A percentile compares a stretch with the other conserved stretches of the same genome.
Conservation (phyloP, 2,329 filamentous ascomycete genomes). For the Ophidiomyces ophidiicola region DNA sequence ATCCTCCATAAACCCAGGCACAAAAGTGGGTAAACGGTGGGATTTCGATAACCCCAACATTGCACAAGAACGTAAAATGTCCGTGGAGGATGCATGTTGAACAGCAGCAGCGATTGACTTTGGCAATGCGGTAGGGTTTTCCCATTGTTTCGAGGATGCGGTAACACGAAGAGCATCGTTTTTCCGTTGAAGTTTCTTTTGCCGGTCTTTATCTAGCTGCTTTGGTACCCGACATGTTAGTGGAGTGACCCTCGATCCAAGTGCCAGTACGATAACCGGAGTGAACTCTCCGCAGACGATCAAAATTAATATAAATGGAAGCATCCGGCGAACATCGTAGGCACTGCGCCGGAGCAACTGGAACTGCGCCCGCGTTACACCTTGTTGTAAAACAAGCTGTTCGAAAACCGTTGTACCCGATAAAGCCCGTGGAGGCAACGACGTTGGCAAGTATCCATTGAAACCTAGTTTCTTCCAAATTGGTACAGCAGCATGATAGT, state of each 20-base stretch:
- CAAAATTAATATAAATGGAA: conserved; percentile 63
- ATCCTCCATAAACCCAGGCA: conserved; percentile 25
- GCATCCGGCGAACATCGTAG: conserved; percentile 65
- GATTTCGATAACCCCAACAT: conserved; percentile 24
- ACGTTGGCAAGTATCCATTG: conserved; percentile 25
- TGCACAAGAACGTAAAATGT: conserved; percentile 26
- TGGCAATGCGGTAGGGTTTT: conserved; percentile 6
- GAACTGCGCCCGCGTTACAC: conserved; percentile 53
- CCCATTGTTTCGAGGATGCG: background rate
- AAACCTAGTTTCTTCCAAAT: conserved; percentile 24
- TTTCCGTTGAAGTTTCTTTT: conserved; percentile 39
- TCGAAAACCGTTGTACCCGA: conserved; percentile 4
- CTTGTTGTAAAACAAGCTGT: background rate
- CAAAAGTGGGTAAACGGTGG: conserved; percentile 18
- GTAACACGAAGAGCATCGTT: conserved; percentile 18
- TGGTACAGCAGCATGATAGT: conserved; percentile 37
- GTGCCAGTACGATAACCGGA: conserved; percentile 60
- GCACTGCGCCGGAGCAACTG: conserved; percentile 56
- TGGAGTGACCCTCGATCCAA: conserved; percentile 59
- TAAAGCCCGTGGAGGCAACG: conserved; percentile 11
- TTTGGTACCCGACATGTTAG: conserved; percentile 69
- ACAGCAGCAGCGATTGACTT: conserved; percentile 13
- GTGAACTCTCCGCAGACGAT: conserved; percentile 76
- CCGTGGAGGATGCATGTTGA: conserved; percentile 17
- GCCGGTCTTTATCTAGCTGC: conserved; percentile 51